Evolutionary conservation across 225 moss, liverwort and hornwort species (phyloP).

Genomic region (Physcomitrellopsis africana): DNA sequence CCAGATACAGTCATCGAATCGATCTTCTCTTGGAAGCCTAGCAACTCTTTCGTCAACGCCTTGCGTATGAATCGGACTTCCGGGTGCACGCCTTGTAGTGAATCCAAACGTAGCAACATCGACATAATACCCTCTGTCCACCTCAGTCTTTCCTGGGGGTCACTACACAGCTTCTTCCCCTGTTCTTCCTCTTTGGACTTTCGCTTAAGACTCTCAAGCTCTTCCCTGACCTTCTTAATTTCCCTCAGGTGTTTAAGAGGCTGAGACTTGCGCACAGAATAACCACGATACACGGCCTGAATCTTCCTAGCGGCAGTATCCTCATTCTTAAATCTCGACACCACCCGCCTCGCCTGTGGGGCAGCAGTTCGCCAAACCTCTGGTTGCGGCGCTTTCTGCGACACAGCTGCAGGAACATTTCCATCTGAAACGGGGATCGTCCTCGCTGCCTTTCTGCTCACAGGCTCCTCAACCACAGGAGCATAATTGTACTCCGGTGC

Average conservation of each 20-base stretch:
- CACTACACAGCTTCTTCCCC: conserved; percentile 36
- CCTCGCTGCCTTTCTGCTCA: conserved; percentile 25
- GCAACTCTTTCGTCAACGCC: conserved; percentile 43
- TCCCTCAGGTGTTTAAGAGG: conserved; percentile 46
- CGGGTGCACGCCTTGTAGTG: conserved; percentile 52
- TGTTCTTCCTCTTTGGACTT: conserved; percentile 30
- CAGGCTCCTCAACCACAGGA: conserved; percentile 1
- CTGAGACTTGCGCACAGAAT: conserved; percentile 42
- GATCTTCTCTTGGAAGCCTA: conserved; percentile 42
- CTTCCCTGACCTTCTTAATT: conserved; percentile 36
- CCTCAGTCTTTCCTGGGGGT: conserved; percentile 49
- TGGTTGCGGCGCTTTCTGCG: not conserved
- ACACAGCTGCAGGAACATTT: not conserved
- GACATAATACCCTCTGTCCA: conserved; percentile 51
- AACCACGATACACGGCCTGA: conserved; percentile 51
- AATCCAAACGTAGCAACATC: conserved; percentile 50
- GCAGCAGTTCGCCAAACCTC: not conserved
- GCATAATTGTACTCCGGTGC: conserved; percentile 20
- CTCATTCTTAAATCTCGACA: conserved; percentile 20
- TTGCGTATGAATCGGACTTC: conserved; percentile 43
- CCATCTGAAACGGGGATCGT: conserved; percentile 38
- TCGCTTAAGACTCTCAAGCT: conserved; percentile 29
- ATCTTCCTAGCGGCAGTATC: conserved; percentile 49
- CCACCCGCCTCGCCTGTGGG: not conserved
- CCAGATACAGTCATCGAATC: conserved; percentile 27